Evolutionary conservation across 345 rosid genomes (phyloP).

Genomic region (Combretum micranthum): DNA sequence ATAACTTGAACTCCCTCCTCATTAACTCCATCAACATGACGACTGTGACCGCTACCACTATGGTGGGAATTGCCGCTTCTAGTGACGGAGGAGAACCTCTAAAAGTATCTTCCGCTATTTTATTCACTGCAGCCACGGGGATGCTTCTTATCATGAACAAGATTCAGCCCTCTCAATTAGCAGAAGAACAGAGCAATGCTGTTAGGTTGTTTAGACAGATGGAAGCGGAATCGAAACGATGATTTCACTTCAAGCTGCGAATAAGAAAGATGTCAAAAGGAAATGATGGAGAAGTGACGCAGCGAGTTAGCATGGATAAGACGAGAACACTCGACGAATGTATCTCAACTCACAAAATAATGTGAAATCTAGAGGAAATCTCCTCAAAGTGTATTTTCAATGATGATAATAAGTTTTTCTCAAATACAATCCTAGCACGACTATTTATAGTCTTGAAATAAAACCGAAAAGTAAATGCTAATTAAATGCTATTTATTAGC

Average conservation of each 20-base stretch:
- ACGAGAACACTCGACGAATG: too few relatives aligned
- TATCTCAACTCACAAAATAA: too few relatives aligned
- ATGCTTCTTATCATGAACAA: constrained; percentile 27
- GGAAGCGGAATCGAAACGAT: constrained; percentile 12
- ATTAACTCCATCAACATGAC: constrained; percentile 60
- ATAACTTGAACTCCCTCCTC: too few relatives aligned
- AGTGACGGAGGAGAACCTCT: neutral
- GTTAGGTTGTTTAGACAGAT: constrained; percentile 25
- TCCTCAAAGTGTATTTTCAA: too few relatives aligned
- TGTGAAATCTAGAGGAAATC: too few relatives aligned
- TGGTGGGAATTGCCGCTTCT: constrained; percentile 5
- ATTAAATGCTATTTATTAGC: too few relatives aligned
- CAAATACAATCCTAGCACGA: too few relatives aligned
- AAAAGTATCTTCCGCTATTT: constrained; percentile 10
- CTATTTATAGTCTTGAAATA: too few relatives aligned
- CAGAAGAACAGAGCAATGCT: constrained; percentile 36
- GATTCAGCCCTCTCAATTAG: constrained; percentile 39
- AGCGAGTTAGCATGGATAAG: too few relatives aligned
- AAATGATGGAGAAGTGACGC: constrained; percentile 18
- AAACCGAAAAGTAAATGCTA: too few relatives aligned
- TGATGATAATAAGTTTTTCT: too few relatives aligned
- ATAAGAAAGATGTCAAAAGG: constrained; percentile 14
- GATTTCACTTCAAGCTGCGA: constrained; percentile 11
- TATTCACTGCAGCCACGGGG: constrained; percentile 29
- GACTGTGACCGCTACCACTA: constrained; percentile 45